Base-by-base conservation (phyloP, 2,329 filamentous ascomycete species). In the Magnaporthiopsis incrustans region DNA sequence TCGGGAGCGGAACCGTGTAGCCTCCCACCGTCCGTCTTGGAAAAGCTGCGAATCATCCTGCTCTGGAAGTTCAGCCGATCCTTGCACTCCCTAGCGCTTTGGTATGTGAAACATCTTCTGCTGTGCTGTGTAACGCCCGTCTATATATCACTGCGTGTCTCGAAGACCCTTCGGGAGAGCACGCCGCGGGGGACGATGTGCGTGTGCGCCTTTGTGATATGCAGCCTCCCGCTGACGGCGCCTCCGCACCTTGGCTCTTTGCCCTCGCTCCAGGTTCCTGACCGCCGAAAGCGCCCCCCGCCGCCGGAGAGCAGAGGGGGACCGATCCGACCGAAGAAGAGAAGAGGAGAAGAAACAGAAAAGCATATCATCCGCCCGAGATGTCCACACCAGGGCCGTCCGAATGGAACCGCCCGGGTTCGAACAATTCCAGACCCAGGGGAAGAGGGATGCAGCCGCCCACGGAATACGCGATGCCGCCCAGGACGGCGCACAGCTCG, bases 341-440 rank as follows among this genome's bases (percentile, higher is more conserved):
- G 58, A 62, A 63, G 63, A 66, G 62, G 63, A 67, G 63, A 70
- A 67, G 64, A 67, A 63, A 62, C 7, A 30, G 30, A 30, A 30
- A 30, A 76, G 59, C 8, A 73, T 78, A 73, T 72, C 77, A 73
- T 72, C 75, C 74, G 72, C 71, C 75, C 77, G 76, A 74, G 76
- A 89, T 88, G 85, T 85, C 85, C 72, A 78, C 77, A 67, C 77
- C 81, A 62, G 78, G 77, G 69, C 79, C 81, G 67, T 75, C 81
- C 70, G 80, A 82, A 70, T 83, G 83, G 77, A 84, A 85, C 74
- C 83, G 82, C 74, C 83, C 85, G 70, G 76, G 81, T 67, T 85
- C 85, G 64, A 81, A 83, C 73, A 82, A 82, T 53, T 83, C 81
- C 61, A 83, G 80, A 69, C 79, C 78, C 63, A 77, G 76, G 60